Percentiles rank a stretch among this genome's conserved stretches.
phyloP scores from a whole-genome alignment of 306 rosid species.

The Citrullus mucosospermus region DNA sequence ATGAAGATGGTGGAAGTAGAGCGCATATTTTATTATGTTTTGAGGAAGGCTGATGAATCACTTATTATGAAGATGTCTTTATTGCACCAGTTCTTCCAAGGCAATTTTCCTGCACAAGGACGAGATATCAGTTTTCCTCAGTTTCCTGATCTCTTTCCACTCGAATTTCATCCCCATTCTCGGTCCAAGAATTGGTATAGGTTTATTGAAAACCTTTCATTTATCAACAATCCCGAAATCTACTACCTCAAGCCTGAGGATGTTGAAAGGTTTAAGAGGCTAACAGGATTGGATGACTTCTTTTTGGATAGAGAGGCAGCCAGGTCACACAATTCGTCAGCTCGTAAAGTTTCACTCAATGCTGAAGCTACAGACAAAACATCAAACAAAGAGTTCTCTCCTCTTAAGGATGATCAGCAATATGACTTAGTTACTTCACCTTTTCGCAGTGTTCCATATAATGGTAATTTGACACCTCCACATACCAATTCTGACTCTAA shows the following conservation, averaged over 20 bases:
- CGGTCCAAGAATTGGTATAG: conserved; percentile 2
- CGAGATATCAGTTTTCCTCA: background rate
- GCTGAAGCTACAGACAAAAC: background rate
- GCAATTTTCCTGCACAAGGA: background rate
- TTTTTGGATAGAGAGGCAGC: conserved; percentile 30
- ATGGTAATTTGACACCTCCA: background rate
- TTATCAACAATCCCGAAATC: background rate
- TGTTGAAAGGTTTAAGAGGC: conserved; percentile 55
- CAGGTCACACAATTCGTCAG: conserved; percentile 10
- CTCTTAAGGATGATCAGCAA: background rate
- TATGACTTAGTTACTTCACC: background rate
- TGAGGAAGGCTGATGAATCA: conserved; percentile 6
- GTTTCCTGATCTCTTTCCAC: conserved; percentile 2
- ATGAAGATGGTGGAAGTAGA: conserved; percentile 5
- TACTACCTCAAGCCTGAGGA: conserved; percentile 24
- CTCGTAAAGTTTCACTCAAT: background rate
- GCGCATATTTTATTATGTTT: background rate
- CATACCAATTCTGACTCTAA: conserved; percentile 7
- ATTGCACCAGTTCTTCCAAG: background rate
- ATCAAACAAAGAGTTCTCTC: background rate
- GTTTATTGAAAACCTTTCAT: background rate
- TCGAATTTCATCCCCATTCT: background rate
- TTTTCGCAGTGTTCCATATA: background rate
- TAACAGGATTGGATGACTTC: conserved; percentile 43
- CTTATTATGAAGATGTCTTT: background rate